Evolutionary conservation across 441 rosid genomes (phyloP), one percentile per base, ranked within the genome.

Genomic region (Croton laevigatus): DNA sequence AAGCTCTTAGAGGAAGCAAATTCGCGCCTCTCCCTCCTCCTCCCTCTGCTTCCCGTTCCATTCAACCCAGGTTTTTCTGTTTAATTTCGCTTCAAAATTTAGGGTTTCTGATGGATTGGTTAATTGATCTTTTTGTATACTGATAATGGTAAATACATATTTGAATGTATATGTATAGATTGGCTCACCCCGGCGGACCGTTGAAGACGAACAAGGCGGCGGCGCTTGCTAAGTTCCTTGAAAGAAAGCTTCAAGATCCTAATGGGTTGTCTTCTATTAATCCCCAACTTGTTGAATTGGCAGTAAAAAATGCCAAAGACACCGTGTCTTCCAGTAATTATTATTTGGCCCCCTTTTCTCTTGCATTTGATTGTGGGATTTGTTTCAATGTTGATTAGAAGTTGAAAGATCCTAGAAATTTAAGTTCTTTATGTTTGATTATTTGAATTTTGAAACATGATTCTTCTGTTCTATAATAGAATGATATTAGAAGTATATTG

Each of bases 131-230:
- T 27, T 14, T 19, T 53, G 10, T 53, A 53, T 53, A 6, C 44
- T 1, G 6, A 49, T 16, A 16, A 38, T 40, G 32, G 32, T 27
- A 27, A 27, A 27, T 27, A 27, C 32, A 0, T 8, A 40, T 40
- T 4, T 40, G 44, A 6, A 7, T 40, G 10, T 40, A 1, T 7
- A 40, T 8, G 8, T 40, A 71, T 27, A 94, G 97, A 74, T 82
- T 91, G 75, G 97, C 97, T 65, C 98, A 94, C 64, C 97, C 97
- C 8, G 97, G 97, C 55, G 97, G 97, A 48, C 94, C 93, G 17
- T 76, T 94, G 79, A 90, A 80, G 73, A 94, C 98, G 46, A 94
- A 94, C 76, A 94, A 91, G 73, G 97, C 97, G 8, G 89, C 92
- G 17, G 98, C 98, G 9, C 73, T 94, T 59, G 94, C 97, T 48